Conservation (phyloP, 2,329 filamentous ascomycete genomes). For the Cladosporium halotolerans region DNA sequence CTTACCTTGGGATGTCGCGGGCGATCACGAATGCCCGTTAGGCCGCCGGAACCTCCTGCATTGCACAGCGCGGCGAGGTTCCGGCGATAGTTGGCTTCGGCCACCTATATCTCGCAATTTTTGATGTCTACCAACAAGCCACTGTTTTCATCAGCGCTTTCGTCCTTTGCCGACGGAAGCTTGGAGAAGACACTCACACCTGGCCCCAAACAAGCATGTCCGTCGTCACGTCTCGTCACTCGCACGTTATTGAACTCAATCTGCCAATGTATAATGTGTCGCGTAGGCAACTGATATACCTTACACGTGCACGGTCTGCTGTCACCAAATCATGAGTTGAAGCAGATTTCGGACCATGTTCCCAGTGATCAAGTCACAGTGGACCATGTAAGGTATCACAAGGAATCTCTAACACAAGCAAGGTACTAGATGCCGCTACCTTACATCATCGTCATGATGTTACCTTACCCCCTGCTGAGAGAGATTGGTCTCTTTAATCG, state of each 20-base stretch:
- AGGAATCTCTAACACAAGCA: too few relatives aligned
- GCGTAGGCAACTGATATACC: neutral
- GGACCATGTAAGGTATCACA: neutral
- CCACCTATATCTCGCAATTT: slow-evolving; percentile 14
- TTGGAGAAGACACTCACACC: slow-evolving; percentile 8
- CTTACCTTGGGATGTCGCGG: slow-evolving; percentile 7
- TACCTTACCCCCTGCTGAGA: neutral
- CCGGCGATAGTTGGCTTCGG: slow-evolving; percentile 13
- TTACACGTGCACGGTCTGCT: neutral
- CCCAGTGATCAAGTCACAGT: neutral
- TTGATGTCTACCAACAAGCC: slow-evolving; percentile 12
- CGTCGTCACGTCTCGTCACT: neutral
- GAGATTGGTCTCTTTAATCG: neutral
- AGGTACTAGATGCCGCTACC: too few relatives aligned
- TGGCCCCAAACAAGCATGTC: neutral
- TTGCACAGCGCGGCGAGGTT: slow-evolving; percentile 16
- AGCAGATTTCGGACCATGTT: neutral
- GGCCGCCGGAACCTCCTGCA: slow-evolving; percentile 1
- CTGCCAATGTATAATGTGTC: neutral
- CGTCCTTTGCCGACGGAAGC: neutral
- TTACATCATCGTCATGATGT: neutral
- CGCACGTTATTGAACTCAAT: neutral
- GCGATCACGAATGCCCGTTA: slow-evolving; percentile 10
- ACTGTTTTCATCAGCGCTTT: slow-evolving; percentile 15
- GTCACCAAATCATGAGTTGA: neutral